Percentiles rank a stretch among this genome's conserved stretches.
Evolutionary conservation across 2,329 filamentous ascomycete species (phyloP).

Genomic region (Penicillium fuscoglaucum): DNA sequence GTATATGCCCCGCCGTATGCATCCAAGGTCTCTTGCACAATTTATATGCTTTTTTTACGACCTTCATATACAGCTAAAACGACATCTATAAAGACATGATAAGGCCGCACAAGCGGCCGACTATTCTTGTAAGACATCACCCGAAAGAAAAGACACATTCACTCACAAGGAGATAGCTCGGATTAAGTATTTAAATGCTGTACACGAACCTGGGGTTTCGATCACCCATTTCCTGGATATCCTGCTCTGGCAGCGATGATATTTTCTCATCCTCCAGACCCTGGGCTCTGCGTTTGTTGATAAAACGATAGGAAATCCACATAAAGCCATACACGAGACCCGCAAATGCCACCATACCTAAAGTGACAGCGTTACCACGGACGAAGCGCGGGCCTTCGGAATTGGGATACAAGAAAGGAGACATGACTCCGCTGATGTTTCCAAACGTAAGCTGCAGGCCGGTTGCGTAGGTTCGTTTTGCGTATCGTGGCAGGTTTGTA

Average conservation of each 20-base stretch:
- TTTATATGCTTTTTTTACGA: too few relatives aligned
- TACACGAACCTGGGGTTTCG: constrained; percentile 44
- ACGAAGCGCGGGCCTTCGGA: constrained; percentile 59
- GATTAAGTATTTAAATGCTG: constrained; percentile 30
- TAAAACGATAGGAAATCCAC: constrained; percentile 53
- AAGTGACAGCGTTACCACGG: constrained; percentile 61
- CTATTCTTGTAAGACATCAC: too few relatives aligned
- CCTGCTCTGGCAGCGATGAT: constrained; percentile 42
- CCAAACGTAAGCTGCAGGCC: constrained; percentile 70
- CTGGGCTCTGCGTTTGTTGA: constrained; percentile 48
- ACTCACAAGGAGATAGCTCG: neutral
- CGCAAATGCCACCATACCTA: constrained; percentile 59
- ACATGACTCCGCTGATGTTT: constrained; percentile 71
- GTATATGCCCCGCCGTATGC: neutral
- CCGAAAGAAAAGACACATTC: neutral
- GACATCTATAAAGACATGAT: too few relatives aligned
- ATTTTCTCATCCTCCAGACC: constrained; percentile 44
- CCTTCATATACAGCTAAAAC: too few relatives aligned
- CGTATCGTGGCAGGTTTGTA: constrained; percentile 71
- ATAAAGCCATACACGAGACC: constrained; percentile 55
- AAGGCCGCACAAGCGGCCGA: too few relatives aligned
- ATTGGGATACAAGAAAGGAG: constrained; percentile 58
- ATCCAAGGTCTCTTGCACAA: neutral
- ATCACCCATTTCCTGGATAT: constrained; percentile 47
- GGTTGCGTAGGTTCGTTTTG: constrained; percentile 71